A percentile compares a stretch with the other conserved stretches of the same genome.
Conservation (phyloP, 148 eudicot species). For the Rhododendron vialii region DNA sequence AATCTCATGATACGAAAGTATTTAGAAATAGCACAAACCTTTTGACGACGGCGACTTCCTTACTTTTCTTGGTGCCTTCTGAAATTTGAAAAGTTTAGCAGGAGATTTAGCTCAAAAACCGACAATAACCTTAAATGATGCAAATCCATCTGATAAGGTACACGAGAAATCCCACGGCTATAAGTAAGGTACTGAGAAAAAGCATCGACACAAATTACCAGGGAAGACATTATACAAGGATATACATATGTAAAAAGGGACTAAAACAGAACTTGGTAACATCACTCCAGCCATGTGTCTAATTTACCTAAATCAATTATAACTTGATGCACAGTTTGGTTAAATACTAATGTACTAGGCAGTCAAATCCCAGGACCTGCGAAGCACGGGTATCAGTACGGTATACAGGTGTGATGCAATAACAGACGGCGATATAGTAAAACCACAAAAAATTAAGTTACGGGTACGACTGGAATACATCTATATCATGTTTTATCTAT, state of each 20-base stretch:
- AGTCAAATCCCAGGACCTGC: background rate
- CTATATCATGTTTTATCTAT: background rate
- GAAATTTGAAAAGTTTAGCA: conserved; percentile 19
- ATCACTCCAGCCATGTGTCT: background rate
- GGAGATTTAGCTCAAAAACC: conserved; percentile 1
- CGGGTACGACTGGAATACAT: background rate
- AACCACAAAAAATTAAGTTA: background rate
- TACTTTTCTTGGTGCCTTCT: conserved; percentile 24
- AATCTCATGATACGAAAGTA: conserved; percentile 1
- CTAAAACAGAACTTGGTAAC: background rate
- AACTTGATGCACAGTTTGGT: background rate
- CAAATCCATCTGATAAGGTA: background rate
- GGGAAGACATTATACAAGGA: background rate
- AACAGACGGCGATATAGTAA: background rate
- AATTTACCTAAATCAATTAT: background rate
- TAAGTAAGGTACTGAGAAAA: background rate
- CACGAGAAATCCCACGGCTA: background rate
- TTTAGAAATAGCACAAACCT: conserved; percentile 24
- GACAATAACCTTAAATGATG: background rate
- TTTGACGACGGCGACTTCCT: conserved; percentile 18
- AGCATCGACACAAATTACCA: background rate
- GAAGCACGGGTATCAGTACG: background rate
- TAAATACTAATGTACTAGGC: background rate
- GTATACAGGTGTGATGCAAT: background rate
- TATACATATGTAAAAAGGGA: background rate